Percentiles rank a stretch among this genome's conserved stretches.
phyloP scores from a whole-genome alignment of 345 rosid genomes.

The Odontarrhena argentea region DNA sequence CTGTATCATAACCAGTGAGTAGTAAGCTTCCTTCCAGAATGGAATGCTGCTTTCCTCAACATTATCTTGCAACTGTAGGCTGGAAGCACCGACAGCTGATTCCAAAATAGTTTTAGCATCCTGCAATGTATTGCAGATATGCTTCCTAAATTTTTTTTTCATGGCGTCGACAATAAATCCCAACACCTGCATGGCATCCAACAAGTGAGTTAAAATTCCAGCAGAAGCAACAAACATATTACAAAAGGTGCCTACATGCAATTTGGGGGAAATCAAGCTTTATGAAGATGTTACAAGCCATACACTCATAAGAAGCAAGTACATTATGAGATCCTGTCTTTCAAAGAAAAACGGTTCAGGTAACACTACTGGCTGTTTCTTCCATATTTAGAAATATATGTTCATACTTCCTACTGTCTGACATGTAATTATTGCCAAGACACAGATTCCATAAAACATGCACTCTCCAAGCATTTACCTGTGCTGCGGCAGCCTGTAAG shows the following conservation, averaged over 20 bases:
- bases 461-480: slow-evolving; percentile 53
- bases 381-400: slow-evolving; percentile 12
- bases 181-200: slow-evolving; percentile 58
- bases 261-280: slow-evolving; percentile 19
- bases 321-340: background rate
- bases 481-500: slow-evolving; percentile 72
- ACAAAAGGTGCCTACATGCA: slow-evolving; percentile 24
- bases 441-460: slow-evolving; percentile 26
- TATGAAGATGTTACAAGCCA: slow-evolving; percentile 22
- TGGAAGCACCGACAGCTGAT: slow-evolving; percentile 52
- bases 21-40: slow-evolving; percentile 88
- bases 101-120: slow-evolving; percentile 54
- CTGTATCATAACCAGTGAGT: slow-evolving; percentile 83
- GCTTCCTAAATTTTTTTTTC: slow-evolving; percentile 55
- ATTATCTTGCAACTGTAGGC: slow-evolving; percentile 43
- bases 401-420: slow-evolving; percentile 25
- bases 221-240: slow-evolving; percentile 12
- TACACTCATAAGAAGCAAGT: slow-evolving; percentile 16
- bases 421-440: slow-evolving; percentile 5
- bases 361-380: slow-evolving; percentile 22
- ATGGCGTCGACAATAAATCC: slow-evolving; percentile 76
- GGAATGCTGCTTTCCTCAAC: slow-evolving; percentile 52
- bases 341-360: slow-evolving; percentile 3
- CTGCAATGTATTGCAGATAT: slow-evolving; percentile 51
- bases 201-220: slow-evolving; percentile 10